Evolutionary conservation across 805 yeast genomes (phyloP).

Genomic region (Ogataea angusta): DNA sequence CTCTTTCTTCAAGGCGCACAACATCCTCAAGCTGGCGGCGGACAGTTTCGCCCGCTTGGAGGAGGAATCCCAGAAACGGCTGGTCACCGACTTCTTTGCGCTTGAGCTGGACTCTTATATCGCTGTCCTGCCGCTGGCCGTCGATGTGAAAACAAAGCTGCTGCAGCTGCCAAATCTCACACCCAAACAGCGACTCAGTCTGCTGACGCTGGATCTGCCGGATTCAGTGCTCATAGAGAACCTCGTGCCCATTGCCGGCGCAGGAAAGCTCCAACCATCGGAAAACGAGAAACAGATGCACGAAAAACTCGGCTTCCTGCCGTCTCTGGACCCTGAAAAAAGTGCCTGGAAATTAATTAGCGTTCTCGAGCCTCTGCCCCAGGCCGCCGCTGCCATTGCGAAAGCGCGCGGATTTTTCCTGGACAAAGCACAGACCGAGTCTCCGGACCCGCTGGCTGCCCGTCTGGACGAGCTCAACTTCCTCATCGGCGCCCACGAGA

Average conservation of each 20-base stretch:
- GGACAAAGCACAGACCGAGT: background rate
- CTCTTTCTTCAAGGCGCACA: constrained; percentile 5
- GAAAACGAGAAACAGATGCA: constrained; percentile 4
- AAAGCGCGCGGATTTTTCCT: constrained; percentile 3
- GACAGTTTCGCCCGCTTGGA: background rate
- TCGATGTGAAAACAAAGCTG: background rate
- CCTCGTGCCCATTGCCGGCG: constrained; percentile 2
- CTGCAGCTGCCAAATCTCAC: background rate
- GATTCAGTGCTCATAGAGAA: background rate
- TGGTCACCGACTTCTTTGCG: constrained; percentile 2
- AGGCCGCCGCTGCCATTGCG: constrained; percentile 1
- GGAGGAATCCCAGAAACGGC: background rate
- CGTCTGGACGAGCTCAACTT: background rate
- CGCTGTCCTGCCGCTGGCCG: background rate
- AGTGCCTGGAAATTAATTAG: background rate
- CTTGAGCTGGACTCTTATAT: constrained; percentile 5
- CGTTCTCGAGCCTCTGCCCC: background rate
- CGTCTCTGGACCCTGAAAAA: background rate
- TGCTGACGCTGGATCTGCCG: constrained; percentile 2
- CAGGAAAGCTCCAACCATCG: background rate
- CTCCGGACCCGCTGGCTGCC: background rate
- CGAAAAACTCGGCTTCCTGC: constrained; percentile 4
- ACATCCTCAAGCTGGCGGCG: constrained; percentile 1
- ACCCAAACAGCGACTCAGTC: background rate
- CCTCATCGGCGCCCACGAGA: constrained; percentile 1